Evolutionary conservation across 345 rosid species (phyloP).

Genomic region (Murraya koenigii): DNA sequence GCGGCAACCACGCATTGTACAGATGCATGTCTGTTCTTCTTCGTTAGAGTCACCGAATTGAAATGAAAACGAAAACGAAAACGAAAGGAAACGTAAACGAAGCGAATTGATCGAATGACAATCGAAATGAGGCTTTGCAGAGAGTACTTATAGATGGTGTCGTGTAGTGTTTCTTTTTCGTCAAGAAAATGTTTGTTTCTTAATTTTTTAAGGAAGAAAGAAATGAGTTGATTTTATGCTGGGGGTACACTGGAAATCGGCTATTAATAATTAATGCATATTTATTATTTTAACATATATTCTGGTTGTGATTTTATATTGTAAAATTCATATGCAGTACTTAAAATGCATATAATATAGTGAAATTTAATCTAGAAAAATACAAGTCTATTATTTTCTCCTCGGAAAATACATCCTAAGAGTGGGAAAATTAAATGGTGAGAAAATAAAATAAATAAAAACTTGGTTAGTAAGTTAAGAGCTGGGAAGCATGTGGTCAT

Average conservation of each 20-base stretch:
- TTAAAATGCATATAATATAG: too few species aligned
- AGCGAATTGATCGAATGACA: not conserved
- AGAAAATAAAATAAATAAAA: not conserved
- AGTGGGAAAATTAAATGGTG: too few species aligned
- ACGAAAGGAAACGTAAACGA: not conserved
- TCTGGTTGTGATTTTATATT: too few species aligned
- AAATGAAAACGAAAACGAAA: not conserved
- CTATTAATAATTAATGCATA: not conserved
- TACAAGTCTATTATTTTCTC: too few species aligned
- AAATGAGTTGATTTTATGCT: not conserved
- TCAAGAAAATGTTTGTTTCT: constrained; percentile 30
- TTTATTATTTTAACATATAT: not conserved
- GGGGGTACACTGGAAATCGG: not conserved
- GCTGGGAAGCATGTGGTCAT: not conserved
- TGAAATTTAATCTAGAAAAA: too few species aligned
- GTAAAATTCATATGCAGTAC: too few species aligned
- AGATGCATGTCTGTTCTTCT: constrained; percentile 60
- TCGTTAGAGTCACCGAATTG: constrained; percentile 9
- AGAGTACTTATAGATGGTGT: constrained; percentile 13
- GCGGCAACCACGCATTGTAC: constrained; percentile 95
- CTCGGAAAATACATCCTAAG: too few species aligned
- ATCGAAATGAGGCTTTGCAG: not conserved
- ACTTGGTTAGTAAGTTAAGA: not conserved
- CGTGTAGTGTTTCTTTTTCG: constrained; percentile 34
- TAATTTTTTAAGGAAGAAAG: not conserved